phyloP scores from a whole-genome alignment of 768 basidiomycete genomes.

The Cystofilobasidium capitatum region DNA sequence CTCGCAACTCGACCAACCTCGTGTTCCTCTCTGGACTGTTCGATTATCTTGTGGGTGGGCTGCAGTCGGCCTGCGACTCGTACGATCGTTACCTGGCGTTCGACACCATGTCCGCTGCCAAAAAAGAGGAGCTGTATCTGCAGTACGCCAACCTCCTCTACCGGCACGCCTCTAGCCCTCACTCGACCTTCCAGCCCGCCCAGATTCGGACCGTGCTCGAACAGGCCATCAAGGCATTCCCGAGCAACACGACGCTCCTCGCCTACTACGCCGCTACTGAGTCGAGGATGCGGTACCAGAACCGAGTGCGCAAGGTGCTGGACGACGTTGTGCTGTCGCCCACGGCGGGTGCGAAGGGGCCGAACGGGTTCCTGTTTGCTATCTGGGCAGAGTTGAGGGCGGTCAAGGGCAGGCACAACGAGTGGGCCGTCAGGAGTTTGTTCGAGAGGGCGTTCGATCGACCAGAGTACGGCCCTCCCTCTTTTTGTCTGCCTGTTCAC shows the following conservation, averaged over 20 bases:
- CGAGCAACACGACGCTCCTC: slow-evolving; percentile 41
- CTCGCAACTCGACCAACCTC: slow-evolving; percentile 20
- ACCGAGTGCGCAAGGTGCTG: slow-evolving; percentile 38
- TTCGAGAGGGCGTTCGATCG: slow-evolving; percentile 37
- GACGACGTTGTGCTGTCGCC: slow-evolving; percentile 28
- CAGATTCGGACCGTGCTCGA: slow-evolving; percentile 37
- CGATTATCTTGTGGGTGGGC: slow-evolving; percentile 29
- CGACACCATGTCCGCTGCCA: not conserved
- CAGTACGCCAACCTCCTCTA: slow-evolving; percentile 15
- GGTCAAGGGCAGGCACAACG: slow-evolving; percentile 29
- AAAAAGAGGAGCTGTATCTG: slow-evolving; percentile 6
- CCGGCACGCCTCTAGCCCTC: slow-evolving; percentile 9
- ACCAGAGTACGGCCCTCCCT: slow-evolving; percentile 28
- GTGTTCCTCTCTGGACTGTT: slow-evolving; percentile 33
- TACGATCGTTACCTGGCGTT: slow-evolving; percentile 13
- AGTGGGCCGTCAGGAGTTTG: slow-evolving; percentile 38
- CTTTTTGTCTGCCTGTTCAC: not conserved
- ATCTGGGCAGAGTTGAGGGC: slow-evolving; percentile 34
- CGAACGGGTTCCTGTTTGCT: slow-evolving; percentile 33
- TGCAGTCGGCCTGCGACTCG: slow-evolving; percentile 30
- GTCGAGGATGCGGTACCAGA: slow-evolving; percentile 37
- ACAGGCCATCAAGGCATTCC: slow-evolving; percentile 36
- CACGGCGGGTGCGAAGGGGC: slow-evolving; percentile 29
- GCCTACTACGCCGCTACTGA: slow-evolving; percentile 39
- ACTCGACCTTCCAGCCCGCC: slow-evolving; percentile 31